These are phyloP conservation scores for Penicillium longicatenatum DNA, from an alignment of 495 filamentous ascomycete genomes.

Conservation along the genomic window DNA sequence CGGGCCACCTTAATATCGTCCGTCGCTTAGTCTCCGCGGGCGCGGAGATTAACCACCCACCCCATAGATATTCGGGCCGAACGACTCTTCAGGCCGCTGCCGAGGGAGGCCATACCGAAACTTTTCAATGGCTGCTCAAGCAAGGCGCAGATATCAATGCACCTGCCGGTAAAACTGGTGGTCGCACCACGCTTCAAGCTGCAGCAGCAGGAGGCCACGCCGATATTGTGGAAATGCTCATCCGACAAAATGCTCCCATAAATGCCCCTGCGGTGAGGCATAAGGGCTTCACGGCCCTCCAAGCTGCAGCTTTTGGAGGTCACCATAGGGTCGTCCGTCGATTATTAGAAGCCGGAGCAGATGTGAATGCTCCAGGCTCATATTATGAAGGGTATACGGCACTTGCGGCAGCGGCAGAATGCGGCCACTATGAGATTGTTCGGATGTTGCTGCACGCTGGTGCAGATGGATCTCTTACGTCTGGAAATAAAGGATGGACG, in stretches of 20 bases:
- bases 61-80: constrained; percentile 6
- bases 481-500: constrained; percentile 11
- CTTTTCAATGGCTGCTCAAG: constrained; percentile 32
- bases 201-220: constrained; percentile 12
- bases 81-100: constrained; percentile 35
- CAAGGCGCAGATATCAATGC: constrained; percentile 33
- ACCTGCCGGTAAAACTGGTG: constrained; percentile 17
- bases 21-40: constrained; percentile 8
- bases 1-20: constrained; percentile 11
- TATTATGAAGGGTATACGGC: constrained; percentile 15
- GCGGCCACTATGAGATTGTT: constrained; percentile 12
- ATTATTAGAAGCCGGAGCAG: constrained; percentile 7
- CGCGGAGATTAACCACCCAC: constrained; percentile 14
- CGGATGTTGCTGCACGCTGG: constrained; percentile 13
- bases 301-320: constrained; percentile 11
- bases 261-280: constrained; percentile 8
- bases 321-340: constrained; percentile 1
- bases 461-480: constrained; percentile 8
- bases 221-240: constrained; percentile 9
- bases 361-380: constrained; percentile 12
- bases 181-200: constrained; percentile 27
- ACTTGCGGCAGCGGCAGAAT: constrained; percentile 11
- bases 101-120: constrained; percentile 17
- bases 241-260: background rate
- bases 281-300: constrained; percentile 11